phyloP scores from a whole-genome alignment of 139 green algal species.

The Volvox reticuliferus region DNA sequence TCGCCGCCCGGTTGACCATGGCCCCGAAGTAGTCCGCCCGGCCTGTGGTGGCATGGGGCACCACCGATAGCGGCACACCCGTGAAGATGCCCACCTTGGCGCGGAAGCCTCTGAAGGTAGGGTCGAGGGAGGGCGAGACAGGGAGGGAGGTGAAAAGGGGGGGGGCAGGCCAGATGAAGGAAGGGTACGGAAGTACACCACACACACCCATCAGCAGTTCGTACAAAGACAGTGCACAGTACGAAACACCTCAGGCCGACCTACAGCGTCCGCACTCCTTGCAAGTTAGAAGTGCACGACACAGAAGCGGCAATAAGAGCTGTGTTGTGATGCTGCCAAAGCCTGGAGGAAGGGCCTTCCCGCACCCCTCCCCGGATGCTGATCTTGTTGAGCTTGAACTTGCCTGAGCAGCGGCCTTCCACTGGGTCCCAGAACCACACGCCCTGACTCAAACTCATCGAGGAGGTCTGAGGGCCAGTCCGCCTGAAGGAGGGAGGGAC shows the following conservation, averaged over 20 bases:
- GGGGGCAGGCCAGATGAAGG: too few species aligned
- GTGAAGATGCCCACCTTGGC: constrained; percentile 64
- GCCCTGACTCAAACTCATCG: neutral
- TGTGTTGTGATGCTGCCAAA: too few species aligned
- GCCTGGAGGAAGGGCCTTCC: too few species aligned
- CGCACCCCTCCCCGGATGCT: too few species aligned
- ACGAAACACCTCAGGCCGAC: too few species aligned
- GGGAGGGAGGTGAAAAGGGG: neutral
- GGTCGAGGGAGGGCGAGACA: neutral
- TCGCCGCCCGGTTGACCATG: constrained; percentile 66
- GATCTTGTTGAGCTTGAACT: neutral
- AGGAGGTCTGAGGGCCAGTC: constrained; percentile 37
- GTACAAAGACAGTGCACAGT: too few species aligned
- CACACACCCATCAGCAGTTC: too few species aligned
- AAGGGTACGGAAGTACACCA: too few species aligned
- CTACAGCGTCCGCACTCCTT: too few species aligned
- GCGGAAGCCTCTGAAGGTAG: constrained; percentile 34
- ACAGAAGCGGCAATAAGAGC: too few species aligned
- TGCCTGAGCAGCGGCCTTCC: constrained; percentile 2
- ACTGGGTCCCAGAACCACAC: neutral
- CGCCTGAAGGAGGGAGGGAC: neutral
- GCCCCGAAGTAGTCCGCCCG: constrained; percentile 70
- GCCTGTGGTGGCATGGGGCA: constrained; percentile 59
- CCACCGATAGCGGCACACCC: constrained; percentile 41
- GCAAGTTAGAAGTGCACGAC: too few species aligned